Evolutionary conservation across 148 eudicot genomes (phyloP), one percentile per base, ranked within the genome.

Genomic region (Dianthus caryophyllus): DNA sequence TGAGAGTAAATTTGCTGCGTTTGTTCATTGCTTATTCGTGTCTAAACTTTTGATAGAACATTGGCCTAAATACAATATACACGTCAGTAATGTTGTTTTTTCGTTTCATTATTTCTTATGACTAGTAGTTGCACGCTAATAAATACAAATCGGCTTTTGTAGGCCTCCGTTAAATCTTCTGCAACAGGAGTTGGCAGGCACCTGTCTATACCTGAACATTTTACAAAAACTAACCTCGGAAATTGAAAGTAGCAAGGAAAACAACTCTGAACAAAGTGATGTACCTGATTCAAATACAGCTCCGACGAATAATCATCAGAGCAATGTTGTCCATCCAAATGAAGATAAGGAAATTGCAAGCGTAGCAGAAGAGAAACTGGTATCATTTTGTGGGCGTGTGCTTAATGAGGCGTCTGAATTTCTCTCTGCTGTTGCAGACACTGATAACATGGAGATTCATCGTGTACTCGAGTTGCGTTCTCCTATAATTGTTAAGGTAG

Each of bases 361-460:
- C 66, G 69, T 92, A 50, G 96, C 98, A 41, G 98, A 89, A 83
- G 89, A 84, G 72, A 92, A 92, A 66, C 76, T 92, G 54, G 91
- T 90, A 33, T 77, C 99, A 29, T 94, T 88, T 63, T 94, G 99
- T 78, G 87, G 80, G 62, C 88, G 88, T 57, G 94, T 90, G 50
- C 89, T 90, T 62, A 83, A 80, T 75, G 99, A 94, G 77, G 96
- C 99, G 55, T 94, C 96, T 79, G 96, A 94, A 67, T 86, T 94
- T 79, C 99, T 86, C 71, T 84, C 90, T 29, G 71, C 81, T 75
- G 66, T 83, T 29, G 97, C 83, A 24, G 96, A 87, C 64, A 80
- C 88, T 10, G 72, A 81, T 61, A 83, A 86, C 66, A 88, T 88
- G 97, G 97, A 94, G 71, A 78, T 86, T 77, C 97, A 94, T 86